Conservation (phyloP, 73 alveolate species). For the Paramecium sexaurelia region DNA sequence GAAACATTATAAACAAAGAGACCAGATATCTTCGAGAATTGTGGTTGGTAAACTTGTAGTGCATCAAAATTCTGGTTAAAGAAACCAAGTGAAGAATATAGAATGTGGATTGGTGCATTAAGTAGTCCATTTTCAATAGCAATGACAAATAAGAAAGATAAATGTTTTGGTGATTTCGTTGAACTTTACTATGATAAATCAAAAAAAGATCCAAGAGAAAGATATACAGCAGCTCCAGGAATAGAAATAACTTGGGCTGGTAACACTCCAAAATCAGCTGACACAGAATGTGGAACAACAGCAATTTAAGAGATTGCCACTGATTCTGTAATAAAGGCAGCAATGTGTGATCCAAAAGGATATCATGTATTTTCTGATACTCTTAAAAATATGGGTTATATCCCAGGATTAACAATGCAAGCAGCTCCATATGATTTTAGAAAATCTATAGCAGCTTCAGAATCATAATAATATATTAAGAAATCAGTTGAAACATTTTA, state of each 20-base stretch:
- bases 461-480: constrained; percentile 41
- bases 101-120: constrained; percentile 60
- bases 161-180: constrained; percentile 66
- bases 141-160: constrained; percentile 26
- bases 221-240: constrained; percentile 50
- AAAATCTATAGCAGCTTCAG: constrained; percentile 59
- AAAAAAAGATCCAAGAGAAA: constrained; percentile 35
- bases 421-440: constrained; percentile 68
- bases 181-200: constrained; percentile 38
- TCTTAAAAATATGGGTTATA: constrained; percentile 48
- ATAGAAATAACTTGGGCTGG: constrained; percentile 58
- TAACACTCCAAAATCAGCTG: constrained; percentile 56
- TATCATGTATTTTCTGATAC: constrained; percentile 51
- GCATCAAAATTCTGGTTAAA: constrained; percentile 38
- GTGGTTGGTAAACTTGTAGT: constrained; percentile 68
- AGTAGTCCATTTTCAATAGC: constrained; percentile 36
- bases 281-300: constrained; percentile 55
- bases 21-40: constrained; percentile 57
- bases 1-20: constrained; percentile 28
- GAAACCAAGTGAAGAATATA: constrained; percentile 59
- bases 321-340: constrained; percentile 41
- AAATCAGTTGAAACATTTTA: neutral
- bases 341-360: constrained; percentile 54
- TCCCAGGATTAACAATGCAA: constrained; percentile 56
- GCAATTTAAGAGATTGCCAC: constrained; percentile 56